Evolutionary conservation across 2,329 filamentous ascomycete species (phyloP).

Genomic region (Pyrenochaeta sp.): DNA sequence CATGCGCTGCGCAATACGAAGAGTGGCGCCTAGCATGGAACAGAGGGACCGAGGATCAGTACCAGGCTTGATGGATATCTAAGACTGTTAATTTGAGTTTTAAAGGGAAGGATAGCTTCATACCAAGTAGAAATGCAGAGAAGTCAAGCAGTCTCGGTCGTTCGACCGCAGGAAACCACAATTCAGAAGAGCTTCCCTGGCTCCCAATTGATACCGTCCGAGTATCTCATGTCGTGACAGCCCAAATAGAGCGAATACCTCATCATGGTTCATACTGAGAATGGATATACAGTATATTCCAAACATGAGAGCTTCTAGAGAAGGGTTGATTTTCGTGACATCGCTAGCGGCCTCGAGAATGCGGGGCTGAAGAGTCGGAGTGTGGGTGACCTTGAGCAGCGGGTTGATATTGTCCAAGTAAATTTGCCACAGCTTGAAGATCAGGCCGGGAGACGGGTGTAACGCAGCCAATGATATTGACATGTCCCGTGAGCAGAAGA

Average conservation of each 20-base stretch:
- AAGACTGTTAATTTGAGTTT: constrained; percentile 32
- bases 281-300: constrained; percentile 42
- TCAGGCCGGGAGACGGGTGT: constrained; percentile 71
- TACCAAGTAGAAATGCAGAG: constrained; percentile 63
- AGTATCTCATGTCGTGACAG: constrained; percentile 61
- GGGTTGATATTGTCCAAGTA: constrained; percentile 63
- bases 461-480: constrained; percentile 66
- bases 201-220: constrained; percentile 65
- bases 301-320: constrained; percentile 62
- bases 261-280: constrained; percentile 63
- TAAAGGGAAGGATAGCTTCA: constrained; percentile 23
- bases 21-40: constrained; percentile 64
- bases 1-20: constrained; percentile 67
- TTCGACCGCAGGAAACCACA: constrained; percentile 64
- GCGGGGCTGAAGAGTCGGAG: constrained; percentile 58
- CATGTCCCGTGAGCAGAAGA: constrained; percentile 60
- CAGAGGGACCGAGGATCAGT: constrained; percentile 58
- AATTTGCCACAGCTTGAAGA: constrained; percentile 75
- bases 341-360: constrained; percentile 65
- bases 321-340: constrained; percentile 60
- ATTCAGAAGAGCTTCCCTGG: constrained; percentile 66
- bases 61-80: constrained; percentile 63
- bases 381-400: constrained; percentile 37
- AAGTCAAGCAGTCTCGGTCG: constrained; percentile 62
- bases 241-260: constrained; percentile 62